Percentiles rank a stretch among this genome's conserved stretches.
Evolutionary conservation across 805 yeast species (phyloP).

Genomic region (Alloascoidea africana): DNA sequence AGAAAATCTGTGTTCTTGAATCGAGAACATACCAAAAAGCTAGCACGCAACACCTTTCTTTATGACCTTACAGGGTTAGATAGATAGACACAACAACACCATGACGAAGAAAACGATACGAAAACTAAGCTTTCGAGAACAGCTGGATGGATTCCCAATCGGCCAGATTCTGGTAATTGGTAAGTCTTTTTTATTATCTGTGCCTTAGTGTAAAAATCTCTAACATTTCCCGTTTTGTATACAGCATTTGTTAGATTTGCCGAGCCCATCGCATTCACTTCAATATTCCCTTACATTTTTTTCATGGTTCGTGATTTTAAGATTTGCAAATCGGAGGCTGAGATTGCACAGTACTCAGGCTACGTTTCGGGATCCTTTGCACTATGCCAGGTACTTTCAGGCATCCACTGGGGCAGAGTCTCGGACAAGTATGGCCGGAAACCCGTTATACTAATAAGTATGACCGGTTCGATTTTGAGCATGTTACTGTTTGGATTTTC

Average conservation of each 20-base stretch:
- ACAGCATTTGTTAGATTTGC: slow-evolving; percentile 31
- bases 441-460: slow-evolving; percentile 32
- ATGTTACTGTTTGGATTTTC: slow-evolving; percentile 38
- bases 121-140: slow-evolving; percentile 1
- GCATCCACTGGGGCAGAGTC: slow-evolving; percentile 42
- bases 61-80: no score
- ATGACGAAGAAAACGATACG: not conserved
- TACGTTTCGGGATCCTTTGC: slow-evolving; percentile 46
- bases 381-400: slow-evolving; percentile 39
- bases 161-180: slow-evolving; percentile 2
- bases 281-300: slow-evolving; percentile 47
- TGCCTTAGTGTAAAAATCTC: no score
- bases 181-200: no score
- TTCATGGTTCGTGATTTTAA: slow-evolving; percentile 48
- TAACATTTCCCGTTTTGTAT: no score
- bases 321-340: slow-evolving; percentile 31
- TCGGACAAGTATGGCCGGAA: slow-evolving; percentile 43
- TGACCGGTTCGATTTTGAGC: slow-evolving; percentile 35
- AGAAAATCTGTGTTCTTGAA: no score
- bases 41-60: no score
- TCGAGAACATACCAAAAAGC: no score
- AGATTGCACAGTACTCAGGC: slow-evolving; percentile 44
- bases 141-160: slow-evolving; percentile 3
- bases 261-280: slow-evolving; percentile 51
- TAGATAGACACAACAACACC: no score